A percentile compares a stretch with the other conserved stretches of the same genome.
These are phyloP conservation scores for Penicillium sp. DNA, from an alignment of 2,329 filamentous ascomycete species.

Conservation along the genomic window DNA sequence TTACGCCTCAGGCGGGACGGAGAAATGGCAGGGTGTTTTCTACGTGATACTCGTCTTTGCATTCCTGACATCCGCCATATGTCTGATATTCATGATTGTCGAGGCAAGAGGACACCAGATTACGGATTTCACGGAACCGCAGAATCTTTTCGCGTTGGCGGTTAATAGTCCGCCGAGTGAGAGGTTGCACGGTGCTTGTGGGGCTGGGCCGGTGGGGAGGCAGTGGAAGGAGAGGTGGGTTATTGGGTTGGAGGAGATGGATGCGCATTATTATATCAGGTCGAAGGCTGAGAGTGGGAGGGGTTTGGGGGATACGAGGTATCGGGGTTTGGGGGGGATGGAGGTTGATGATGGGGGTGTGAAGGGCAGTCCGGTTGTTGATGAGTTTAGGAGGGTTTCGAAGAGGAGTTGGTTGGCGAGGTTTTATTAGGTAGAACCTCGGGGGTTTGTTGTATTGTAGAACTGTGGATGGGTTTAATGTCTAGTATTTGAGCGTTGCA, in stretches of 20 bases:
- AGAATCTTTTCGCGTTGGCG: constrained; percentile 68
- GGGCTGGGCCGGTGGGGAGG: constrained; percentile 50
- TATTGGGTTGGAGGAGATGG: constrained; percentile 45
- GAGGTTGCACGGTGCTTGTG: constrained; percentile 53
- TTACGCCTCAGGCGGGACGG: constrained; percentile 63
- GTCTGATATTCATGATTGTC: constrained; percentile 59
- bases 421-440: constrained; percentile 22
- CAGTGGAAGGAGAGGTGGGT: constrained; percentile 48
- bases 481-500: neutral
- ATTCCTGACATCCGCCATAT: constrained; percentile 63
- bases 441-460: neutral
- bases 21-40: constrained; percentile 61
- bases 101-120: constrained; percentile 56
- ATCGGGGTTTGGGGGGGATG: constrained; percentile 10
- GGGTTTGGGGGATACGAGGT: neutral
- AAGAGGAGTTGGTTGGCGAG: constrained; percentile 25
- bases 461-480: neutral
- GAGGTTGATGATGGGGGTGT: constrained; percentile 14
- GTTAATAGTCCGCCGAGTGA: constrained; percentile 59
- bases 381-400: constrained; percentile 33
- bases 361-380: constrained; percentile 30
- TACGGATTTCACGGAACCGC: constrained; percentile 73
- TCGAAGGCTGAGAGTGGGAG: constrained; percentile 15
- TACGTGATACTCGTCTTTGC: constrained; percentile 62
- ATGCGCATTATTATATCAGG: constrained; percentile 52